A percentile compares a stretch with the other conserved stretches of the same genome.
Conservation (phyloP, 2,329 filamentous ascomycete genomes). For the Geosmithia flava region DNA sequence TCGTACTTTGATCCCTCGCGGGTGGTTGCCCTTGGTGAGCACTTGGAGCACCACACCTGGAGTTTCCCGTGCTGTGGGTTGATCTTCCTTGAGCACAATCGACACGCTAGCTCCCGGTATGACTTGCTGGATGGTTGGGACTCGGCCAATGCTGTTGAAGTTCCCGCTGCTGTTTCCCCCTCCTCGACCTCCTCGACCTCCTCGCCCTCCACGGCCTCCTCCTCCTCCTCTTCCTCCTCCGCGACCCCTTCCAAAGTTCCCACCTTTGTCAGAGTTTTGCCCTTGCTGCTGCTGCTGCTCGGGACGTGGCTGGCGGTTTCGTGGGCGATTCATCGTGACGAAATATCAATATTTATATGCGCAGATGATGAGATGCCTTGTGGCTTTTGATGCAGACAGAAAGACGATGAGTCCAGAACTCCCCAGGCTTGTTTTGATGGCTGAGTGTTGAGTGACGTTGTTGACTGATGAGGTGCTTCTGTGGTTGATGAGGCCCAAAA, state of each 20-base stretch:
- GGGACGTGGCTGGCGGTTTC: constrained; percentile 5
- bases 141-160: constrained; percentile 11
- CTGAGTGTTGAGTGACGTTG: neutral
- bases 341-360: neutral
- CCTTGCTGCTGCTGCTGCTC: constrained; percentile 4
- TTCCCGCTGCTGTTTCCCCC: neutral
- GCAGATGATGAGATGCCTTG: no score
- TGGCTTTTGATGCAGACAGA: neutral
- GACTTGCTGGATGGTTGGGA: constrained; percentile 39
- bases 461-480: neutral
- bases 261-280: constrained; percentile 3
- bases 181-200: neutral
- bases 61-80: constrained; percentile 61
- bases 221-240: constrained; percentile 4
- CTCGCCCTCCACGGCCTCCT: constrained; percentile 1
- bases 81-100: constrained; percentile 65
- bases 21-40: constrained; percentile 62
- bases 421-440: no score
- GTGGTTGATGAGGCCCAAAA: neutral
- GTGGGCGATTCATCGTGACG: constrained; percentile 4
- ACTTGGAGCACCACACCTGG: constrained; percentile 53
- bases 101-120: constrained; percentile 51
- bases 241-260: neutral
- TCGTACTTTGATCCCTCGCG: constrained; percentile 68
- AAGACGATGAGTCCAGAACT: no score